Percentiles rank a stretch among this genome's conserved stretches.
Conservation (phyloP, 306 rosid species). For the Begonia fuchsioides region DNA sequence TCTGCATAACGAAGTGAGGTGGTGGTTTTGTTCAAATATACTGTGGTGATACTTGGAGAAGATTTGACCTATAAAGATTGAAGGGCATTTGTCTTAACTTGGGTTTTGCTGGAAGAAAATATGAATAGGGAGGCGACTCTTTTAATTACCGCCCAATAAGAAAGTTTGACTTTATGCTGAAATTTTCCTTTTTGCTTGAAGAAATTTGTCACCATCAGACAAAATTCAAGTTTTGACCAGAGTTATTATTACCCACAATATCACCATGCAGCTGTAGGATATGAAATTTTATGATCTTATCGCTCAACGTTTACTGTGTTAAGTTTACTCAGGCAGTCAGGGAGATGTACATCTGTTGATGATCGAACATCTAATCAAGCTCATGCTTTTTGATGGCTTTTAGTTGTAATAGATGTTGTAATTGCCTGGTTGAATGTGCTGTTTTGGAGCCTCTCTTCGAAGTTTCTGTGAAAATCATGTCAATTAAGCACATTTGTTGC, state of each 20-base stretch:
- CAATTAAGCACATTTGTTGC: conserved; percentile 10
- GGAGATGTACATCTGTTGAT: too few species aligned
- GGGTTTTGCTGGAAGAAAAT: too few species aligned
- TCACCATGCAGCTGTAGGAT: background rate
- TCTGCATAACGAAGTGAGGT: too few species aligned
- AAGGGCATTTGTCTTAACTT: too few species aligned
- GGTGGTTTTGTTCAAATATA: too few species aligned
- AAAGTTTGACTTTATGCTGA: background rate
- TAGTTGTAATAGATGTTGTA: background rate
- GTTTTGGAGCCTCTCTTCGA: background rate
- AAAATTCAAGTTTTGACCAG: background rate
- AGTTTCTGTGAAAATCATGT: conserved; percentile 5
- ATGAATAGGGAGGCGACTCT: too few species aligned
- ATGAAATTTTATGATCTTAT: background rate
- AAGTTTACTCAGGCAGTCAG: too few species aligned
- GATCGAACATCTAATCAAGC: background rate
- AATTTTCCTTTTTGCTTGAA: background rate
- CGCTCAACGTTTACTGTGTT: background rate
- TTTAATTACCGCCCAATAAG: too few species aligned
- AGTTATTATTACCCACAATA: too few species aligned
- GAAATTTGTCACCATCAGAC: background rate
- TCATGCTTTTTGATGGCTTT: background rate
- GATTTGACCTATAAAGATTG: too few species aligned
- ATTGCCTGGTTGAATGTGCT: background rate
- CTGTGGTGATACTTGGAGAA: too few species aligned